These are phyloP conservation scores for Cucumis hystrix DNA, from an alignment of 306 rosid genomes.

Conservation along the genomic window DNA sequence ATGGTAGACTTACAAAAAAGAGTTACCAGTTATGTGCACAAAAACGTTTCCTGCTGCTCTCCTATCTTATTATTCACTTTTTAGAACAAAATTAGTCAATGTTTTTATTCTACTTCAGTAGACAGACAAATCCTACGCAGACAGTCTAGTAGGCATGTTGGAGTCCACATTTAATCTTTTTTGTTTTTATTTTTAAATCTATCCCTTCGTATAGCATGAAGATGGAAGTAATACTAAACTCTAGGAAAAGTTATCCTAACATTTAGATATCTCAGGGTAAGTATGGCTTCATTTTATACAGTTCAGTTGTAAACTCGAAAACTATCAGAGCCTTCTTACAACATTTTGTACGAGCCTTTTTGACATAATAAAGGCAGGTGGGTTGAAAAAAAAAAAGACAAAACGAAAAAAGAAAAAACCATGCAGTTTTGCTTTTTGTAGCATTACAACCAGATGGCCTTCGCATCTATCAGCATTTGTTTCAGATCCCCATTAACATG, in stretches of 20 bases:
- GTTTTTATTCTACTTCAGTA: not conserved
- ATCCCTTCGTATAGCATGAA: not conserved
- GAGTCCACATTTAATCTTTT: not conserved
- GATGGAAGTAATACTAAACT: not conserved
- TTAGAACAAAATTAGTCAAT: not conserved
- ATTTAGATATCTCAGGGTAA: not conserved
- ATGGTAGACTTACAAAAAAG: not conserved
- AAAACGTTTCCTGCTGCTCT: not conserved
- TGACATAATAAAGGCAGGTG: not conserved
- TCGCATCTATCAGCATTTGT: slow-evolving; percentile 85
- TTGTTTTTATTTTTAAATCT: not conserved
- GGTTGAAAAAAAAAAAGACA: not conserved
- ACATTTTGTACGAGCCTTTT: not conserved
- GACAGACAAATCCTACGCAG: not conserved
- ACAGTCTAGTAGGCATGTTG: not conserved
- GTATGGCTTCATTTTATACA: slow-evolving; percentile 13
- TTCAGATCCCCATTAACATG: slow-evolving; percentile 91
- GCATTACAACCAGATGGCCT: slow-evolving; percentile 83
- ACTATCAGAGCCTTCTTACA: slow-evolving; percentile 4
- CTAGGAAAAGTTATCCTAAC: not conserved
- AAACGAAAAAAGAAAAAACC: not conserved
- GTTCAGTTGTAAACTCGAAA: slow-evolving; percentile 19
- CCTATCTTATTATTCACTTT: not conserved
- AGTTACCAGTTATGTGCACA: not conserved
- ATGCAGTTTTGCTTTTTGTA: not conserved